Evolutionary conservation across 2,329 filamentous ascomycete species (phyloP), one percentile per base, ranked within the genome.

Genomic region (Cadophora sp.): DNA sequence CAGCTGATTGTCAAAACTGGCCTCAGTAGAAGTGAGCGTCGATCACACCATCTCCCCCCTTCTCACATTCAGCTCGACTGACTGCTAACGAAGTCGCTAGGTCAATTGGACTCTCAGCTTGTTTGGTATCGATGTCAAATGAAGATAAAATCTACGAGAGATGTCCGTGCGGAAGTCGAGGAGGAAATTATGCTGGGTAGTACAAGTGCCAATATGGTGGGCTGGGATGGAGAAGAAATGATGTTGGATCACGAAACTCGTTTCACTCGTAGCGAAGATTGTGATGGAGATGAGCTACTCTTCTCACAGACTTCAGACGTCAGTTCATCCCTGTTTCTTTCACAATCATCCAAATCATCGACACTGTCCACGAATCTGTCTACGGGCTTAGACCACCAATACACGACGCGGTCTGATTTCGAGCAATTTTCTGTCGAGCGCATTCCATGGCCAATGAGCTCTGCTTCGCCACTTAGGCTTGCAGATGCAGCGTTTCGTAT

Each of bases 1-100:
- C n/a, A 63, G 20, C 47, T 70, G 48, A 62, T 65, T 33, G 22
- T 30, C 3, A 36, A 56, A 13, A 70, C 63, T 14, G 66, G 64
- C 1, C 47, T 70, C 3, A 61, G 39, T 3, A 45, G 20, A 22
- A 6, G 68, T 66, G 22, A 55, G 60, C 55, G 13, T 18, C 1
- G 20, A 30, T 9, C 36, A 6, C 13, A 20, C 24, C 2, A 8
- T 18, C 11, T 3, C n/a, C n/a, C 9, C 45, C 1, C 7, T 13
- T 9, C n/a, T 11, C 9, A n/a, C 13, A 8, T n/a, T n/a, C 43
- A 2, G 2, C 4, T 27, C 30, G 48, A 6, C 20, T 22, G 24
- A 3, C 22, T 56, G 20, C 65, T 67, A 13, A 66, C 16, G 1
- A 0, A 16, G 1, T 7, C n/a, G 1, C 27, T 22, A 68, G 68